Evolutionary conservation across 78 protist genomes (phyloP).

Genomic region (Bodo saltans): DNA sequence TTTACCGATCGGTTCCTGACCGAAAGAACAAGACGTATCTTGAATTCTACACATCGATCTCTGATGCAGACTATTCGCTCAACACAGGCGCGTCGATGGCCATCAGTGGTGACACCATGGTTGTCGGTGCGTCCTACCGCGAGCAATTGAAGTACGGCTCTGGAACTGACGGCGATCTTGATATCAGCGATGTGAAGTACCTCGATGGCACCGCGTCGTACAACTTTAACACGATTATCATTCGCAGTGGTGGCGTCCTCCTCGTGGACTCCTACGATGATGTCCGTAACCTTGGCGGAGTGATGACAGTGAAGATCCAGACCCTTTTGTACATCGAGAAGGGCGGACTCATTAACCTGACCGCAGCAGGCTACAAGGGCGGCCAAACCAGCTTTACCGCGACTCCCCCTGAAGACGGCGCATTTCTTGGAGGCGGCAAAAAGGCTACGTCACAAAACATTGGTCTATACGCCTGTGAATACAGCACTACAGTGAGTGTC

Average conservation of each 20-base stretch:
- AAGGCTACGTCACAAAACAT: neutral
- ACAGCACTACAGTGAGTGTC: no score
- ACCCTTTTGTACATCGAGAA: neutral
- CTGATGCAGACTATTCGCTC: neutral
- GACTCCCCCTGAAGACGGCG: neutral
- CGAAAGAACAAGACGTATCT: neutral
- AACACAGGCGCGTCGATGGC: neutral
- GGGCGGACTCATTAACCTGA: constrained; percentile 12
- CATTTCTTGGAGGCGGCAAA: constrained; percentile 3
- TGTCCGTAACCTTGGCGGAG: neutral
- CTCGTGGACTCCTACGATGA: neutral
- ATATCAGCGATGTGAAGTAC: neutral
- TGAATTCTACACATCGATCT: neutral
- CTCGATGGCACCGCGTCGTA: constrained; percentile 24
- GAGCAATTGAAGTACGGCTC: neutral
- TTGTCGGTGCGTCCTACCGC: constrained; percentile 8
- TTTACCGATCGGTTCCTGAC: neutral
- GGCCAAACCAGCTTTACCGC: neutral
- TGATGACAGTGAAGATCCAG: neutral
- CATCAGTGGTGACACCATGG: neutral
- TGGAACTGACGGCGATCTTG: constrained; percentile 23
- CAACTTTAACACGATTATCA: neutral
- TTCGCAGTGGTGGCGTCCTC: constrained; percentile 8
- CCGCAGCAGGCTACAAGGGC: constrained; percentile 3
- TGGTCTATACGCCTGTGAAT: no score